phyloP scores from a whole-genome alignment of 139 green algal genomes.

The Raphidocelis subcapitata region DNA sequence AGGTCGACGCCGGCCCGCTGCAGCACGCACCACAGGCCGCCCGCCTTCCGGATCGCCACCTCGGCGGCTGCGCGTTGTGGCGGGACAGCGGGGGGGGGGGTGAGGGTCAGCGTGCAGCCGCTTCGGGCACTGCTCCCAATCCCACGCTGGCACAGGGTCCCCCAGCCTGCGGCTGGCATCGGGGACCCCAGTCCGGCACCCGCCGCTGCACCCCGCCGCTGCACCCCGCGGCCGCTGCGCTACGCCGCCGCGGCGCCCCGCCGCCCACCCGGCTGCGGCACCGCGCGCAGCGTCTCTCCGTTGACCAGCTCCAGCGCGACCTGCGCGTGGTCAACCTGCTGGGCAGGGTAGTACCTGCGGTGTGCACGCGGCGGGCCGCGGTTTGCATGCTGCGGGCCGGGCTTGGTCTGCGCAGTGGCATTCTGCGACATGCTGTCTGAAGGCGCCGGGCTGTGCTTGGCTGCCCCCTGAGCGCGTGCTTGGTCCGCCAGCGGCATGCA shows the following conservation, averaged over 20 bases:
- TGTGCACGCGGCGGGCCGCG: constrained; percentile 30
- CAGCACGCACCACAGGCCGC: constrained; percentile 61
- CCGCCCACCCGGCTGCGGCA: constrained; percentile 1
- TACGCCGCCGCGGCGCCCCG: neutral
- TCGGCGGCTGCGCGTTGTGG: constrained; percentile 49
- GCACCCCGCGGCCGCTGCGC: neutral
- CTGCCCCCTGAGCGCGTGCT: neutral
- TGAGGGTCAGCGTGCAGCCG: too few relatives aligned
- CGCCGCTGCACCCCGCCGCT: neutral
- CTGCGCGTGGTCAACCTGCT: constrained; percentile 37
- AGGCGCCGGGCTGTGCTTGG: neutral
- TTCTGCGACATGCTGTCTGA: neutral
- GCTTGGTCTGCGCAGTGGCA: neutral
- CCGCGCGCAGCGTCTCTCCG: constrained; percentile 37
- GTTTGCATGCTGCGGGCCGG: constrained; percentile 11
- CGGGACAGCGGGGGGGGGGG: neutral
- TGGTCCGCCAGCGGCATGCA: too few relatives aligned
- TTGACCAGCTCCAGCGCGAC: constrained; percentile 53
- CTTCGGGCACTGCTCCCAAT: too few relatives aligned
- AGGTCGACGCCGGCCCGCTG: constrained; percentile 18
- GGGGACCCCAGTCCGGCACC: neutral
- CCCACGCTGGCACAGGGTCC: neutral
- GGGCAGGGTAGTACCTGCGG: constrained; percentile 52
- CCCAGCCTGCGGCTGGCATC: neutral
- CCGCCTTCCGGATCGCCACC: constrained; percentile 49